Evolutionary conservation across 495 filamentous ascomycete genomes (phyloP), one percentile per base, ranked within the genome.

Genomic region (Neurospora terricola): DNA sequence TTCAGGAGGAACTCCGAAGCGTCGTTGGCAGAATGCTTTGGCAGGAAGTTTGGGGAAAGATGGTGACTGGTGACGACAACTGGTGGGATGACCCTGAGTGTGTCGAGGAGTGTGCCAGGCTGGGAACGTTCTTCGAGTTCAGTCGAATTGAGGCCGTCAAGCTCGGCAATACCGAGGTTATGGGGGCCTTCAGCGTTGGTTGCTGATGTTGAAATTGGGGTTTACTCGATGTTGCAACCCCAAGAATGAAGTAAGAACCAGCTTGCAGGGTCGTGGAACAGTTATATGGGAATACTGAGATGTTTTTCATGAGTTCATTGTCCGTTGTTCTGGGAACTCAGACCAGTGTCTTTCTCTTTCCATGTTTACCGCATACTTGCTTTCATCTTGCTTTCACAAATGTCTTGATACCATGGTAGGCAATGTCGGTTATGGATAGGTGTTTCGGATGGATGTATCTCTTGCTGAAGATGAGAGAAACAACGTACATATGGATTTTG

Each of bases 61-160:
- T 80, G 71, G 85, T 85, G 12, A 76, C 78, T 45, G 83, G 78
- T 27, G 75, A 81, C 34, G 74, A 71, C 16, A 87, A 85, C 84
- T 88, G 86, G 85, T 87, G 85, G 85, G 84, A 88, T 30, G 83
- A 87, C 59, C 76, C 79, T 37, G 78, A 79, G 8, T 83, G 83
- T 43, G 75, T 86, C 1, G 80, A 82, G 69, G 86, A 88, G 70
- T 88, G 86, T 74, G 73, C 80, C 10, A 73, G 79, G 48, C 75
- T 82, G 45, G 82, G 83, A 3, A 88, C 86, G 1, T 78, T 79
- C 38, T 88, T 83, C 82, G 83, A 87, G 73, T 86, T 81, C 72
- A 79, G 76, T 38, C 71, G 84, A 62, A 81, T 88, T 69, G 79
- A 85, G 69, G 85, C 81, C 1, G 81, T 85, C 38, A 87, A 85